A percentile compares a stretch with the other conserved stretches of the same genome.
These are phyloP conservation scores for Porodaedalea pini DNA, from an alignment of 1,284 basidiomycete species.

Conservation along the genomic window DNA sequence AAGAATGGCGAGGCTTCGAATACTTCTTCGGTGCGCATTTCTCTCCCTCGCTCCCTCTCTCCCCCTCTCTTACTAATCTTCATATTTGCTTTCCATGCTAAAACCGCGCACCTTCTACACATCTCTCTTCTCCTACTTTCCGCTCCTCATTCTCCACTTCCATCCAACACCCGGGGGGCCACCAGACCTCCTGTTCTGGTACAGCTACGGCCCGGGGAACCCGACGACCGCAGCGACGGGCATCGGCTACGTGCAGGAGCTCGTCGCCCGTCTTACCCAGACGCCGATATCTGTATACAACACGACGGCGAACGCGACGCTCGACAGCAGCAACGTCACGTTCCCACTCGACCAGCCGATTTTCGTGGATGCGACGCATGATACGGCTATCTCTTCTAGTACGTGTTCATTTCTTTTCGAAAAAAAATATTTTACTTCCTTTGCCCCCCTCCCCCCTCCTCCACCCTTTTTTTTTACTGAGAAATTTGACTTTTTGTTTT, in stretches of 20 bases:
- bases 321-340: conserved; percentile 58
- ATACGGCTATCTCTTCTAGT: conserved; percentile 45
- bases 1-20: conserved; percentile 62
- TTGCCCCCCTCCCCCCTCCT: too few species aligned
- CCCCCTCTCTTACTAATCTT: too few species aligned
- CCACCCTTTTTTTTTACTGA: too few species aligned
- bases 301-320: conserved; percentile 70
- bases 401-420: conserved; percentile 19
- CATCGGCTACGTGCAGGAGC: conserved; percentile 81
- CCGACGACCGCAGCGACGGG: conserved; percentile 55
- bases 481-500: too few species aligned
- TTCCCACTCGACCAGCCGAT: conserved; percentile 70
- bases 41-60: too few species aligned
- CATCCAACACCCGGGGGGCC: too few species aligned
- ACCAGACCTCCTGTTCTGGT: conserved; percentile 37
- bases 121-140: conserved; percentile 27
- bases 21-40: conserved; percentile 60
- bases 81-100: too few species aligned
- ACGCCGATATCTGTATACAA: conserved; percentile 62
- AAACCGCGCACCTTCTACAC: too few species aligned
- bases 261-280: conserved; percentile 72
- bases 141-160: too few species aligned
- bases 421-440: too few species aligned
- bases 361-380: conserved; percentile 81
- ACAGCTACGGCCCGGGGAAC: conserved; percentile 58